Conservation (phyloP, 805 yeast genomes). For the Zygoascus biomembranicola region DNA sequence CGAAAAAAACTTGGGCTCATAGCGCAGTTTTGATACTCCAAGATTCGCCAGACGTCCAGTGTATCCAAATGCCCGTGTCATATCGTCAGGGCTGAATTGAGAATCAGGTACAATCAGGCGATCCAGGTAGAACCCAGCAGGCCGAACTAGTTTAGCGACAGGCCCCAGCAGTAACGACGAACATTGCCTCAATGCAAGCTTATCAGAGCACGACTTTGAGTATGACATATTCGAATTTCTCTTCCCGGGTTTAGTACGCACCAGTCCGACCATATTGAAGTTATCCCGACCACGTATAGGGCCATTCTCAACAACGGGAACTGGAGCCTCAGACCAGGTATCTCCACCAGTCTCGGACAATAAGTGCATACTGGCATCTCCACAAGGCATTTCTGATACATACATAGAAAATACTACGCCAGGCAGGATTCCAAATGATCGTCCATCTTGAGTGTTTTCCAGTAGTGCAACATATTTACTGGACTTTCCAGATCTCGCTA, state of each 20-base stretch:
- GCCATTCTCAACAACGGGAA: conserved; percentile 6
- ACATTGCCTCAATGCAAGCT: conserved; percentile 54
- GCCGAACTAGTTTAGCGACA: conserved; percentile 16
- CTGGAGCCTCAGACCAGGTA: conserved; percentile 11
- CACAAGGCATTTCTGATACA: conserved; percentile 79
- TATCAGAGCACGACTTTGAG: conserved; percentile 88
- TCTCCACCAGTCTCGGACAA: conserved; percentile 17
- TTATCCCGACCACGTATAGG: conserved; percentile 56
- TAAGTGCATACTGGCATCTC: conserved; percentile 71
- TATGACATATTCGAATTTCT: conserved; percentile 61
- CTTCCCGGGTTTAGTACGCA: conserved; percentile 92
- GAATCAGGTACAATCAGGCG: conserved; percentile 24
- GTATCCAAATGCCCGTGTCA: conserved; percentile 26
- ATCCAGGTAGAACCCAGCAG: conserved; percentile 19
- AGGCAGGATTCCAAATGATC: not conserved
- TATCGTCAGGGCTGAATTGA: conserved; percentile 16
- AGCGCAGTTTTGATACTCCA: not conserved
- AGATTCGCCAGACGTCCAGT: conserved; percentile 5
- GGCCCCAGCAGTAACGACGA: conserved; percentile 29
- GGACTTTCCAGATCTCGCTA: conserved; percentile 12
- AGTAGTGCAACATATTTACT: not conserved
- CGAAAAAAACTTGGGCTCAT: conserved; percentile 3
- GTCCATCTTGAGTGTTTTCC: not conserved
- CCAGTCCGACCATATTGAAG: conserved; percentile 49
- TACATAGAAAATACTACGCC: conserved; percentile 45